Conservation (phyloP, 1,284 basidiomycete genomes). For the Schizophyllum amplum region DNA sequence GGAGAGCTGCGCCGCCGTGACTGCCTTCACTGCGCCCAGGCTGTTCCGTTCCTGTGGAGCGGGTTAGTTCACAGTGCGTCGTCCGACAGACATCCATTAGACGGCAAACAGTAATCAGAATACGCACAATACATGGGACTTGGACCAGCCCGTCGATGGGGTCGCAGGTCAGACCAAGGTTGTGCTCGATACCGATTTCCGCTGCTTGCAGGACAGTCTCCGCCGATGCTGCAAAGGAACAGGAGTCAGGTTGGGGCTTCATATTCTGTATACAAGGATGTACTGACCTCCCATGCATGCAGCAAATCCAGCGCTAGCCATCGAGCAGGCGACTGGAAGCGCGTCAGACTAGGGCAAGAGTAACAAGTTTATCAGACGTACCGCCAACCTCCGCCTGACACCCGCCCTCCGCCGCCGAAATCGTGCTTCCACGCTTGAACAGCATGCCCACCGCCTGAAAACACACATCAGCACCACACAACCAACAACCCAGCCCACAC, state of each 20-base stretch:
- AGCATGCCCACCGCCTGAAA: conserved; percentile 86
- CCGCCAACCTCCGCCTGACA: conserved; percentile 85
- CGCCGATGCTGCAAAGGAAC: conserved; percentile 51
- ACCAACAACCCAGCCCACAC: conserved; percentile 75
- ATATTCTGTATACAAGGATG: conserved; percentile 3
- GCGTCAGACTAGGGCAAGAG: conserved; percentile 9
- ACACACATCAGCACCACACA: conserved; percentile 39
- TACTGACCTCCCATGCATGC: conserved; percentile 85
- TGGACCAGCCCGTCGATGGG: conserved; percentile 91
- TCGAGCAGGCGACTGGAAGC: conserved; percentile 71
- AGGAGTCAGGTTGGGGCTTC: conserved; percentile 5
- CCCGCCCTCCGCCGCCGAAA: conserved; percentile 91
- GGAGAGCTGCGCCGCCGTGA: conserved; percentile 90
- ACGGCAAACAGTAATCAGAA: conserved; percentile 2
- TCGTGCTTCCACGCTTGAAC: conserved; percentile 95
- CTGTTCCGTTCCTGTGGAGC: conserved; percentile 69
- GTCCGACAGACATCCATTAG: too few relatives aligned
- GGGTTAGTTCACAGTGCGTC: background rate
- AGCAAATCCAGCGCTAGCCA: conserved; percentile 90
- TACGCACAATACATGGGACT: conserved; percentile 84
- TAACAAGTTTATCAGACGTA: conserved; percentile 26
- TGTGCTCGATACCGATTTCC: conserved; percentile 73
- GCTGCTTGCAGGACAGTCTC: conserved; percentile 84
- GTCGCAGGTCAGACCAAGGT: conserved; percentile 8
- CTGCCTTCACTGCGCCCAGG: conserved; percentile 83